A percentile compares a stretch with the other conserved stretches of the same genome.
phyloP scores from a whole-genome alignment of 805 yeast species.

The Saccharomyces paradoxus region DNA sequence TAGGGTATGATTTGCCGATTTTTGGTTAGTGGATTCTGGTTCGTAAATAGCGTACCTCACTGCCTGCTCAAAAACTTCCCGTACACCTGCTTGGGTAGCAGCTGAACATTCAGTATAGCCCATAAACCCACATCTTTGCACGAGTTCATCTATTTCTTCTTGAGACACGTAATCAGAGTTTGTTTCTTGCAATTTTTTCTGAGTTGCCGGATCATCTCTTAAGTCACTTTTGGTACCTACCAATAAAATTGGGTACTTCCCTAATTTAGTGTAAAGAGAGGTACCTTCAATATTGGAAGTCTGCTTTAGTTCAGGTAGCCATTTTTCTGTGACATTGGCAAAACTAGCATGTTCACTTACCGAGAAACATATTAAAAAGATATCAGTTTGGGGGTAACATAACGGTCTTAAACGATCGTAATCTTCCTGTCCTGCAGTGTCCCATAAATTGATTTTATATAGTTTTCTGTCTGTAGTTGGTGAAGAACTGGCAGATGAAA shows the following conservation, averaged over 20 bases:
- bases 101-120: constrained; percentile 85
- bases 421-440: constrained; percentile 92
- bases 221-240: constrained; percentile 88
- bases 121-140: constrained; percentile 63
- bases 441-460: constrained; percentile 84
- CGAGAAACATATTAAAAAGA: constrained; percentile 79
- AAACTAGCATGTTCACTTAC: constrained; percentile 74
- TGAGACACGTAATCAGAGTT: constrained; percentile 53
- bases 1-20: neutral
- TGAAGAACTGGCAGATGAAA: neutral
- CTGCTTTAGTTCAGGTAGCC: constrained; percentile 82
- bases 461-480: constrained; percentile 34
- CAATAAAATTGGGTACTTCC: constrained; percentile 44
- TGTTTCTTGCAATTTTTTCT: constrained; percentile 52
- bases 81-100: constrained; percentile 78
- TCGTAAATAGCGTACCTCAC: constrained; percentile 52
- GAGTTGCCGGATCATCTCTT: constrained; percentile 71
- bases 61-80: constrained; percentile 76
- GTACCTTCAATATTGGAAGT: constrained; percentile 55
- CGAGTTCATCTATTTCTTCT: constrained; percentile 57
- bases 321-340: constrained; percentile 69
- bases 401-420: constrained; percentile 84
- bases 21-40: constrained; percentile 12
- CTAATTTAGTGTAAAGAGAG: constrained; percentile 11
- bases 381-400: constrained; percentile 87